Evolutionary conservation across 2,329 filamentous ascomycete species (phyloP), one percentile per base, ranked within the genome.

Genomic region (Neobulgaria alba): DNA sequence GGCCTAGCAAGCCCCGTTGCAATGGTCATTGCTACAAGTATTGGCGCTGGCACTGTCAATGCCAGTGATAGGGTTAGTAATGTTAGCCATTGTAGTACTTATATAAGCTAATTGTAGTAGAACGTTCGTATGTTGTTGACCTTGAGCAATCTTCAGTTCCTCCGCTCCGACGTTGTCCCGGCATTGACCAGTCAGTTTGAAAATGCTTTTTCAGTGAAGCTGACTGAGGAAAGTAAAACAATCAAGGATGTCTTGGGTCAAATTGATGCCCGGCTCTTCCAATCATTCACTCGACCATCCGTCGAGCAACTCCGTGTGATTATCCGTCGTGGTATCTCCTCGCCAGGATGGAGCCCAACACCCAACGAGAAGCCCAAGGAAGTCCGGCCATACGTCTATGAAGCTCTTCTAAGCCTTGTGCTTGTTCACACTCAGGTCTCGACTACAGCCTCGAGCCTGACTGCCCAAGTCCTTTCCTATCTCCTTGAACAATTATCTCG

Each of bases 101-200:
- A 50, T 34, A 3, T 8, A 15, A 14, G 33, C 50, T 59, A 48
- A 57, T 16, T 18, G 19, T n/a, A 26, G 10, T 60, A 93, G 83
- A 90, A 90, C 52, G 80, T 94, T 36, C 86, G 92, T 49, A 90
- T 95, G 73, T 82, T 98, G 31, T 70, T 98, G 38, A 98, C 92
- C 1, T 72, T 98, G 18, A 92, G 85, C 58, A 98, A 98, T 60
- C 77, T 98, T 45, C 82, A 90, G 57, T 75, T 82, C 17, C 77
- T 98, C 29, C 83, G 87, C 43, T 73, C 79, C 17, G 80, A 92
- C 47, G 76, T 90, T 21, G 85, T 96, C 2, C 90, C 90, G 1
- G 80, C 81, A 52, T 74, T 98, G n/a, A 85, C 95, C 58, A 77
- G 83, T 3, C 84, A 92, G 57, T 98, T 96, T 57, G 92, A 98